Evolutionary conservation across 2,329 filamentous ascomycete genomes (phyloP).

Genomic region (Ophiostoma himal-ulmi): DNA sequence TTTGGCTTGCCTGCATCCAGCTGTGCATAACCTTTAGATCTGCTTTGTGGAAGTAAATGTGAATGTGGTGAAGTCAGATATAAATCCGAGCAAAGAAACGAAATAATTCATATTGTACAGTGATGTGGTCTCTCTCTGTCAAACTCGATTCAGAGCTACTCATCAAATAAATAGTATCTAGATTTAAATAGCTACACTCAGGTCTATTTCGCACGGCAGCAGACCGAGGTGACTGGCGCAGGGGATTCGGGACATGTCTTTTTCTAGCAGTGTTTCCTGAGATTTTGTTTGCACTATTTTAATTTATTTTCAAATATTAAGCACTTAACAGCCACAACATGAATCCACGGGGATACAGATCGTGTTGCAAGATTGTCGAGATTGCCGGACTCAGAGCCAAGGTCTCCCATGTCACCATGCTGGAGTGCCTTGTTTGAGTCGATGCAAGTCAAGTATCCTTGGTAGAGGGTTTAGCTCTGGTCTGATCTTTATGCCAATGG

Average conservation of each 20-base stretch:
- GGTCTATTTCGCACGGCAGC: not conserved
- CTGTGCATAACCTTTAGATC: not conserved
- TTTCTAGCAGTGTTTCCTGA: not conserved
- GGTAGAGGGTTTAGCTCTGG: not conserved
- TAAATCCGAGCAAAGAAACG: not conserved
- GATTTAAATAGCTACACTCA: not conserved
- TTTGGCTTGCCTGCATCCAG: not conserved
- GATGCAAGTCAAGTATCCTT: not conserved
- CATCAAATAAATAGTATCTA: not conserved
- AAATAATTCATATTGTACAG: not conserved
- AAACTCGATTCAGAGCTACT: not conserved
- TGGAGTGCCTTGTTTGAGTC: not conserved
- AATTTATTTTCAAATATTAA: not conserved
- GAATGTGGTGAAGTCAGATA: not conserved
- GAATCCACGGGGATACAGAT: not conserved
- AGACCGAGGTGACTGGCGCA: slow-evolving; percentile 2
- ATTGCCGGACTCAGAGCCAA: slow-evolving; percentile 3
- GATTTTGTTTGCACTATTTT: not conserved
- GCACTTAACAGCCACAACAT: not conserved
- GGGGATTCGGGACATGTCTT: not conserved
- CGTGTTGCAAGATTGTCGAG: slow-evolving; percentile 2
- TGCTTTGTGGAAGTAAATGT: not conserved
- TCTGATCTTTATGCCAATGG: not conserved
- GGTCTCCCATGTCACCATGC: not conserved
- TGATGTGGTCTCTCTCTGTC: not conserved